Conservation (phyloP, 371 early-diverging fungal genomes). For the Mortierella sp. region DNA sequence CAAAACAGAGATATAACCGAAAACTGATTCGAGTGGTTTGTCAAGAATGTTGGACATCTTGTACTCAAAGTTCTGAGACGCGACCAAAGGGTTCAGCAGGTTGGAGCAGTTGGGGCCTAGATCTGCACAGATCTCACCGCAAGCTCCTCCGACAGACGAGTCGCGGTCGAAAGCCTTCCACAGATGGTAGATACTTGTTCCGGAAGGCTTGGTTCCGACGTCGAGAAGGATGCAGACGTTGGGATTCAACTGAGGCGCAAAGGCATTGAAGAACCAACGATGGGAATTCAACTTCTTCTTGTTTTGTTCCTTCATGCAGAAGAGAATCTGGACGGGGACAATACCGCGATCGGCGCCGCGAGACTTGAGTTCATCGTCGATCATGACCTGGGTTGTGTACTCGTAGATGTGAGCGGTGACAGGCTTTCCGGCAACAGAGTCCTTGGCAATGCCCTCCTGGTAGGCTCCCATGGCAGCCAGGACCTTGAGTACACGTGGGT, state of each 20-base stretch:
- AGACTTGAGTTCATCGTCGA: conserved; percentile 65
- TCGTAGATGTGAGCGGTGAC: conserved; percentile 91
- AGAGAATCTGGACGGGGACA: conserved; percentile 86
- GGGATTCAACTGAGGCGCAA: conserved; percentile 79
- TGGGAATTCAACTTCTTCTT: conserved; percentile 89
- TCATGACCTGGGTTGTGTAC: conserved; percentile 81
- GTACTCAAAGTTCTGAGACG: conserved; percentile 97
- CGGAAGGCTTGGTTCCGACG: conserved; percentile 87
- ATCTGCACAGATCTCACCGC: conserved; percentile 90
- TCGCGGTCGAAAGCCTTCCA: conserved; percentile 88
- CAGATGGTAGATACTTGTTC: conserved; percentile 82
- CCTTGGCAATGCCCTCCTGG: conserved; percentile 83
- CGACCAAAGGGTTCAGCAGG: conserved; percentile 88
- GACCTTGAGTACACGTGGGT: conserved; percentile 75
- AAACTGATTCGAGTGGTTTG: conserved; percentile 95
- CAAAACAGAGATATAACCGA: conserved; percentile 97
- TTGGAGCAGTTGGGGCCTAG: conserved; percentile 67
- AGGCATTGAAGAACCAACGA: conserved; percentile 93
- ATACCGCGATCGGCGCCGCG: conserved; percentile 68
- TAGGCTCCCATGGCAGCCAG: conserved; percentile 88
- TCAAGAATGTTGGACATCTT: conserved; percentile 97
- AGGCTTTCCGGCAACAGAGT: conserved; percentile 65
- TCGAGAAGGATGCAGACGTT: conserved; percentile 87
- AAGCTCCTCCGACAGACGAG: conserved; percentile 83
- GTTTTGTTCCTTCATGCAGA: conserved; percentile 87